Evolutionary conservation across 148 eudicot species (phyloP), one percentile per base, ranked within the genome.

Genomic region (Polygonum aviculare): DNA sequence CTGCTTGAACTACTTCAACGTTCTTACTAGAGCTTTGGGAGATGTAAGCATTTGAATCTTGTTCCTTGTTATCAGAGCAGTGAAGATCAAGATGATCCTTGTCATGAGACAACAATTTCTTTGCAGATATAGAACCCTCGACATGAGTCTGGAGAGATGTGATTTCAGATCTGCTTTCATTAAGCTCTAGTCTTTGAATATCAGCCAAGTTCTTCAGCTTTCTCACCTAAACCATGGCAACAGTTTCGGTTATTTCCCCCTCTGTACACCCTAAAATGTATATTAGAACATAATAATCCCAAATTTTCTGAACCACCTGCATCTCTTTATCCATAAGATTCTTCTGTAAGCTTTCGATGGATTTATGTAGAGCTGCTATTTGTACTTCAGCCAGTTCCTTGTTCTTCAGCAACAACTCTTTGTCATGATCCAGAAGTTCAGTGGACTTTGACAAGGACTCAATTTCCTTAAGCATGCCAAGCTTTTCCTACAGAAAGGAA

Each of bases 71-170:
- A 57, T 57, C 63, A 19, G 9, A 57, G 22, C 3, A 57, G 35
- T 19, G 26, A 57, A 12, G 3, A 57, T 57, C 35, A 57, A 33
- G 12, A 57, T 69, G 74, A 77, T 80, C 90, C 76, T 54, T 62
- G 31, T 81, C 84, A 81, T 77, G 74, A 72, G 72, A 50, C 47
- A 79, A 60, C 79, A 76, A 70, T 77, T 12, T 73, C 74, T 63
- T 82, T 52, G 83, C 85, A 75, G 91, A 83, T 69, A 80, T 86
- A 78, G 86, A 85, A 77, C 91, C 87, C 88, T 90, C 99, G 80
- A 95, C 88, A 75, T 84, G 90, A 91, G 89, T 92, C 86, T 95
- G 91, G 26, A 95, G 94, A 72, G 97, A 89, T 80, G 98, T 95
- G 79, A 93, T 92, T 80, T 95, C 97, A 80, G 91, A 81, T 83